phyloP scores from a whole-genome alignment of 2,329 filamentous ascomycete species.

The Mollisia scopiformis region DNA sequence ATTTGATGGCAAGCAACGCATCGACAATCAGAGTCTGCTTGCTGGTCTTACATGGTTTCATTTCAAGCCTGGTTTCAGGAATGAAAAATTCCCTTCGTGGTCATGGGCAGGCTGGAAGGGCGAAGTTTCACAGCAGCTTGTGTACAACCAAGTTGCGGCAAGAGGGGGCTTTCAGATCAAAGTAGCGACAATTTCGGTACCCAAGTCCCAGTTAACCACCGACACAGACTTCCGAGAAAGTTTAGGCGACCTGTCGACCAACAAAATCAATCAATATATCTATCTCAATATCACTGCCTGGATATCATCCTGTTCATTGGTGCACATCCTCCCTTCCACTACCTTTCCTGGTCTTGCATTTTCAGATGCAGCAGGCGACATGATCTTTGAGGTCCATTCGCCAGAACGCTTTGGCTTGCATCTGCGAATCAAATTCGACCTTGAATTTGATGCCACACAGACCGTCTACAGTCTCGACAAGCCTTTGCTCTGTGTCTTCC shows the following conservation, averaged over 20 bases:
- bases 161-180: not conserved
- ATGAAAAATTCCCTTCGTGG: not conserved
- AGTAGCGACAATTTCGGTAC: no score
- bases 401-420: no score
- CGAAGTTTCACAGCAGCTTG: not conserved
- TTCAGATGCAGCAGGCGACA: no score
- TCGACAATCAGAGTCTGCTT: not conserved
- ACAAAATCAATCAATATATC: not conserved
- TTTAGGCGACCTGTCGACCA: not conserved
- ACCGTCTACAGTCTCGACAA: no score
- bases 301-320: not conserved
- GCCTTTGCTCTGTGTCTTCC: no score
- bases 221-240: no score
- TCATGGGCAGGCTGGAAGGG: not conserved
- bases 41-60: not conserved
- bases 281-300: not conserved
- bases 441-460: no score
- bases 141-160: not conserved
- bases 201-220: no score
- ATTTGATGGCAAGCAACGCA: not conserved
- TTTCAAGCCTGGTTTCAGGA: not conserved
- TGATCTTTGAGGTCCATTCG: no score
- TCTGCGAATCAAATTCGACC: no score
- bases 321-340: no score
- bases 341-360: no score